A percentile compares a stretch with the other conserved stretches of the same genome.
Conservation (phyloP, 1,139 yeast genomes). For the Yamadazyma siamensis region DNA sequence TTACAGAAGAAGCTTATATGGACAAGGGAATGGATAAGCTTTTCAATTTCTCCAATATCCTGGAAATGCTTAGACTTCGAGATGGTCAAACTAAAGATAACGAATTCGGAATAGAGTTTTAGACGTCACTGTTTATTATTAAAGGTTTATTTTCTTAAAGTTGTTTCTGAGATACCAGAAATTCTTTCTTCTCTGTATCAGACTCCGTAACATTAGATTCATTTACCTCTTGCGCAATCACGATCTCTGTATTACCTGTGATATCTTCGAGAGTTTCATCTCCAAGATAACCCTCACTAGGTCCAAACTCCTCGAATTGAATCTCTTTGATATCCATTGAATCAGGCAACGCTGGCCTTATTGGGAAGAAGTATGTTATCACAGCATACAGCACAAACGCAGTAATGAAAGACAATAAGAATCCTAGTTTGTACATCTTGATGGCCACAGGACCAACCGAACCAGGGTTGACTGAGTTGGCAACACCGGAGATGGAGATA, state of each 20-base stretch:
- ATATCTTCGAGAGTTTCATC: slow-evolving; percentile 8
- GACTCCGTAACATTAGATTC: not conserved
- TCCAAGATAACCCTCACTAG: slow-evolving; percentile 7
- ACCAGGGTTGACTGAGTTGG: slow-evolving; percentile 10
- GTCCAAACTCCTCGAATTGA: slow-evolving; percentile 8
- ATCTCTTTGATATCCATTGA: slow-evolving; percentile 6
- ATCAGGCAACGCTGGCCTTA: slow-evolving; percentile 6
- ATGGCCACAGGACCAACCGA: slow-evolving; percentile 10
- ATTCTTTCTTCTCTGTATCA: slow-evolving; percentile 1
- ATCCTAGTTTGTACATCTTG: slow-evolving; percentile 9
- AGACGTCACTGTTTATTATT: not conserved
- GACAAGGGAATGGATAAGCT: slow-evolving; percentile 3
- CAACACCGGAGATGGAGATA: slow-evolving; percentile 10
- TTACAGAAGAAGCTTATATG: slow-evolving; percentile 3
- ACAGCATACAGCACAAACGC: slow-evolving; percentile 8
- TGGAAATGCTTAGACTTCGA: not conserved
- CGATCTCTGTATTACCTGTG: not conserved
- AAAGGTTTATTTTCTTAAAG: not conserved
- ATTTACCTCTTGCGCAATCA: not conserved
- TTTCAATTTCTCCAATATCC: slow-evolving; percentile 4
- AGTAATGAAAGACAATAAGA: slow-evolving; percentile 8
- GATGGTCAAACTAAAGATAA: not conserved
- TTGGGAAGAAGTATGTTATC: slow-evolving; percentile 7
- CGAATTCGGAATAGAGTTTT: slow-evolving; percentile 4
- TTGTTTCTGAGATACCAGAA: not conserved